Base-by-base conservation (phyloP, 1,139 yeast species). In the Pneumocystis murina region DNA sequence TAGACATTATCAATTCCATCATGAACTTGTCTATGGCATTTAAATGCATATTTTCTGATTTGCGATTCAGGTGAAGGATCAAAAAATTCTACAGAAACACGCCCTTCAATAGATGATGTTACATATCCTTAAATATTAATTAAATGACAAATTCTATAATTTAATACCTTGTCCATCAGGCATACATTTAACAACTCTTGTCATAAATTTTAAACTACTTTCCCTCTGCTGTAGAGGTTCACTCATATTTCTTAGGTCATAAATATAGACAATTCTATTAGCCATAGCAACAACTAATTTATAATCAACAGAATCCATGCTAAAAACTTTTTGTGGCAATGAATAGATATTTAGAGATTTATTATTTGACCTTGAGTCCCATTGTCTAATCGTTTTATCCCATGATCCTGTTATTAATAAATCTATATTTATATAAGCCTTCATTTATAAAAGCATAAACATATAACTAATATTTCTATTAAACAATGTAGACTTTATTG, bases 61-160 rank as follows among this genome's bases (percentile, higher is more conserved):
- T 83, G 85, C 0, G 73, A 73, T 28, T 76, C 77, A 0, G 81
- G 79, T 0, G 79, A 72, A 1, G 81, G 78, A 64, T 85, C 82
- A 66, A 84, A 82, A 71, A 81, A 85, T 68, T 89, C 96, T 55
- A 91, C 81, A 0, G 95, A 86, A 0, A 88, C 92, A 60, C 96
- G 77, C 0, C 97, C 97, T 69, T 90, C 97, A 16, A 89, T 80
- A 2, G 95, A 85, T n/a, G 91, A 79, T 57, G 86, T 80, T 0
- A 87, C 90, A 72, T 84, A 89, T 0, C 95, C 95, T 62, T 40
- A 2, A 17, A 33, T 30, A 57, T 60, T 24, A 20, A 38, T 12
- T 35, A 24, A 30, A 60, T 40, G 14, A 43, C 6, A 57, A 64
- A 5, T 28, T 59, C 38, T 62, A 16, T 17, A 43, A 41, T 48